Evolutionary conservation across 345 rosid genomes (phyloP), one percentile per base, ranked within the genome.

Genomic region (Citrus sp.): DNA sequence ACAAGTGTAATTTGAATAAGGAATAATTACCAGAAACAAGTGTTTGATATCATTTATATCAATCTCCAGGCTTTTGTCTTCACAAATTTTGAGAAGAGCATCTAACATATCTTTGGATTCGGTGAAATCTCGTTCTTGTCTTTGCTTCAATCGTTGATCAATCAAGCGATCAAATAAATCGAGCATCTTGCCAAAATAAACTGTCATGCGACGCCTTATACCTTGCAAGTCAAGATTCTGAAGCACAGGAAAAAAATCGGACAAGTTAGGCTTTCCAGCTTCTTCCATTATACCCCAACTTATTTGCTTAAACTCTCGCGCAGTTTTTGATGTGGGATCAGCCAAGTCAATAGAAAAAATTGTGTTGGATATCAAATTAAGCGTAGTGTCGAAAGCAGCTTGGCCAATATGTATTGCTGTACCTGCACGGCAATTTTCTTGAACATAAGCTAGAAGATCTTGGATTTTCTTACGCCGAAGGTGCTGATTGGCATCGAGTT

Each of bases 271-370:
- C 68, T 82, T 71, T 30, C 75, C 67, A 54, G 49, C 69, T 30
- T 80, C 83, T 25, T 40, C 81, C 80, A 67, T 67, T 3, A 83
- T 68, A 19, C 35, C 1, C 79, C 76, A 21, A 4, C 30, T 56
- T 5, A 64, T 13, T 70, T 74, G 58, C 77, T 84, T 84, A 10
- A 85, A 70, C 62, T 81, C 85, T 30, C 54, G 56, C 0, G 49
- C 81, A 3, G 64, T 69, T 25, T 73, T 81, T 4, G 83, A 80
- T 10, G n/a, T 58, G 0, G 71, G 74, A 27, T 80, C 72, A 0
- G 80, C 73, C 80, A 85, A 18, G 55, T 87, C 83, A 40, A 80
- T 7, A 1, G 88, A 85, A n/a, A 87, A 56, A 24, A 85, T n/a
- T 24, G 80, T 75, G 72, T 24, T 83, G 0, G 84, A 80, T 46